A percentile compares a stretch with the other conserved stretches of the same genome.
Conservation (phyloP, 371 early-diverging fungal genomes). For the Lichtheimia corymbifera region DNA sequence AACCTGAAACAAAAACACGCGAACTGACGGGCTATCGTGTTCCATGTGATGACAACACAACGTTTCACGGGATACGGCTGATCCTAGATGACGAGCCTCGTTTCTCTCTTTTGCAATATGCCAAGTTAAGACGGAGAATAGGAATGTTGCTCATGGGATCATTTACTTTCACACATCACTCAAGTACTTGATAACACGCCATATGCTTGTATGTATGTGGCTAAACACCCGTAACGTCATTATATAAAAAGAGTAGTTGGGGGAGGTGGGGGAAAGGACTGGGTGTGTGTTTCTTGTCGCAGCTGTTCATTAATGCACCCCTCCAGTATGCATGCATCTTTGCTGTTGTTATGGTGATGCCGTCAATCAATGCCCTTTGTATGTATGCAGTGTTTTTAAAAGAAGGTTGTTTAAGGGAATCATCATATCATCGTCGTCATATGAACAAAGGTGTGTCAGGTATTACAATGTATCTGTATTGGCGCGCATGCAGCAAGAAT, state of each 20-base stretch:
- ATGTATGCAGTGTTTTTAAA: background rate
- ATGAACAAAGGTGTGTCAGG: slow-evolving; percentile 2
- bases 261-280: no score
- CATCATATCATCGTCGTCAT: background rate
- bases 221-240: no score
- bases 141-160: no score
- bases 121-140: no score
- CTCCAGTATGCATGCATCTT: slow-evolving; percentile 1
- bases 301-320: slow-evolving; percentile 4
- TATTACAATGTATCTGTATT: slow-evolving; percentile 7
- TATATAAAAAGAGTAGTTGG: no score
- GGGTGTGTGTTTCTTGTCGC: background rate
- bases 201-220: no score
- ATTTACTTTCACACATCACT: no score
- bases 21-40: slow-evolving; percentile 1
- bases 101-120: no score
- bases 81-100: no score
- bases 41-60: no score
- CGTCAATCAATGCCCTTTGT: background rate
- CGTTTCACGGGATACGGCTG: no score
- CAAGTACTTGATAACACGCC: no score
- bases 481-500: background rate
- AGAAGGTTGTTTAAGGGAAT: background rate
- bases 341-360: background rate
- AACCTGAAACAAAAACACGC: slow-evolving; percentile 6